Conservation (phyloP, 192 early-diverging fungal species). For the Coemansia sp. region DNA sequence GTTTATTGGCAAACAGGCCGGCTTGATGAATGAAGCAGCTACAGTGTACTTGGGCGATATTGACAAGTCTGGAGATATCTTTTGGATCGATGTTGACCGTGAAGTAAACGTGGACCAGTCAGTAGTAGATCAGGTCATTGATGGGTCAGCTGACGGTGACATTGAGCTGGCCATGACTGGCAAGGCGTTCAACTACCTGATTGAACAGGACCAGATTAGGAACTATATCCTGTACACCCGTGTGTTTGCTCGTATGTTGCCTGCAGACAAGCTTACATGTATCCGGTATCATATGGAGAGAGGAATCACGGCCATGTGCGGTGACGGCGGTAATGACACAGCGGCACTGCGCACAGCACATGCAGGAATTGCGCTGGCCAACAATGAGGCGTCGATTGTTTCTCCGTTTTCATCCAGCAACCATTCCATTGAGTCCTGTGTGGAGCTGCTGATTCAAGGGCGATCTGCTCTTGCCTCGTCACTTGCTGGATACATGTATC, state of each 20-base stretch:
- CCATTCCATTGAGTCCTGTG: constrained; percentile 63
- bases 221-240: constrained; percentile 64
- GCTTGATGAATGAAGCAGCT: constrained; percentile 58
- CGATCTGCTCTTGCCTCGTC: constrained; percentile 73
- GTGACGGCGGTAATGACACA: constrained; percentile 85
- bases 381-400: constrained; percentile 78
- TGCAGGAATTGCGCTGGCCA: constrained; percentile 77
- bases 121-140: constrained; percentile 53
- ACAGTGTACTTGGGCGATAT: constrained; percentile 61
- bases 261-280: constrained; percentile 71
- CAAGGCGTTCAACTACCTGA: constrained; percentile 61
- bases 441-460: constrained; percentile 70
- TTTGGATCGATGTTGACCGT: constrained; percentile 61
- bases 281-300: constrained; percentile 77
- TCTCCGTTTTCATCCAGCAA: constrained; percentile 74
- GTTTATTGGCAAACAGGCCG: constrained; percentile 66
- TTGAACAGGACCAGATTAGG: constrained; percentile 42
- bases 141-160: constrained; percentile 24
- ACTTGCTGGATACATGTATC: constrained; percentile 77
- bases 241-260: constrained; percentile 78
- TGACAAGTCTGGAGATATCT: constrained; percentile 58
- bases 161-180: constrained; percentile 74
- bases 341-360: constrained; percentile 79
- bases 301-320: constrained; percentile 80
- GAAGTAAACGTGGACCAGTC: constrained; percentile 53